Evolutionary conservation across 139 green algal genomes (phyloP).

Genomic region (Chlorella vulgaris): DNA sequence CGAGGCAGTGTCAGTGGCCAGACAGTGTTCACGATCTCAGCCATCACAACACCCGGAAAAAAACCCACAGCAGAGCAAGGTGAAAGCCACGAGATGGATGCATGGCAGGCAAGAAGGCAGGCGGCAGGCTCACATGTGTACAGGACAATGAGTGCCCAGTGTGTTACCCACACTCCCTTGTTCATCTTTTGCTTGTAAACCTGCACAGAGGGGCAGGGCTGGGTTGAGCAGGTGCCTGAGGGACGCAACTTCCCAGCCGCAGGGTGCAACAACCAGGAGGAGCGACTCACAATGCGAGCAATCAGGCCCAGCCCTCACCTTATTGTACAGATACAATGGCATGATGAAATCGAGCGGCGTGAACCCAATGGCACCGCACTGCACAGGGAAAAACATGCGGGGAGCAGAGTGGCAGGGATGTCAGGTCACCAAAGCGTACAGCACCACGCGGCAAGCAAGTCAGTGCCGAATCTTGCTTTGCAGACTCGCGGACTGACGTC

Average conservation of each 20-base stretch:
- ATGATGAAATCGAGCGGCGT: slow-evolving; percentile 51
- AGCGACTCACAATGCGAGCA: background rate
- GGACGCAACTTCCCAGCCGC: no score
- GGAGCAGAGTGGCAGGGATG: background rate
- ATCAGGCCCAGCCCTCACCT: background rate
- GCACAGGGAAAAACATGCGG: background rate
- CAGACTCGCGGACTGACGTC: no score
- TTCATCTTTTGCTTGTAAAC: background rate
- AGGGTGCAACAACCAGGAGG: background rate
- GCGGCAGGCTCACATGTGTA: background rate
- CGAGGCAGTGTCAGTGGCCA: background rate
- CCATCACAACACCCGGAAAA: no score
- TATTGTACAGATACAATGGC: slow-evolving; percentile 39
- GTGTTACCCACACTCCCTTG: background rate
- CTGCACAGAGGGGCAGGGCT: background rate
- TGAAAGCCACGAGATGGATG: background rate
- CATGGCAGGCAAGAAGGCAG: background rate
- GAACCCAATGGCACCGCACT: slow-evolving; percentile 32
- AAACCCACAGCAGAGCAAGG: background rate
- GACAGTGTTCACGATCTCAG: no score
- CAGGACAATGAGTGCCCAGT: background rate
- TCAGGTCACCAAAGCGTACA: background rate
- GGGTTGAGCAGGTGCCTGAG: background rate
- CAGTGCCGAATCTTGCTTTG: no score
- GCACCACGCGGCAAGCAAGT: no score